phyloP scores from a whole-genome alignment of 139 green algal species.

The Astrephomene gubernaculifera region DNA sequence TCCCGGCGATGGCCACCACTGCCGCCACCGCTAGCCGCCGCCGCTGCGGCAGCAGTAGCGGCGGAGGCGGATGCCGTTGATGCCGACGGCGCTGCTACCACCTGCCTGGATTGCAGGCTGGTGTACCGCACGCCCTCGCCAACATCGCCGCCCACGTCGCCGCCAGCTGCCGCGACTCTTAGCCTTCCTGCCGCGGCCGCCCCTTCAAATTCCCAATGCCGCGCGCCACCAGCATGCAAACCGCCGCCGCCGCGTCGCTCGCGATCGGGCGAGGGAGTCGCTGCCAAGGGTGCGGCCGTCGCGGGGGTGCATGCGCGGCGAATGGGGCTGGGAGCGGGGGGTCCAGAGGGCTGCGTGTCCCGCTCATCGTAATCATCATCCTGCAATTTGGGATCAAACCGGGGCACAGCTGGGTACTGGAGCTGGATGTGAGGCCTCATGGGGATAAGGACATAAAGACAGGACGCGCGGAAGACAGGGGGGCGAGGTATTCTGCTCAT shows the following conservation, averaged over 20 bases:
- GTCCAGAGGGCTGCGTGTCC: not conserved
- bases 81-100: no score
- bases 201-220: no score
- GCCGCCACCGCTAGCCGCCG: not conserved
- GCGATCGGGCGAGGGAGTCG: no score
- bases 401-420: no score
- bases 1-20: not conserved
- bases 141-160: not conserved
- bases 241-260: no score
- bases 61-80: not conserved
- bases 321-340: slow-evolving; percentile 15
- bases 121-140: not conserved
- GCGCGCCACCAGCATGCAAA: no score
- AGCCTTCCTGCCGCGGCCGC: not conserved
- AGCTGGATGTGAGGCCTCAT: no score
- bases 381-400: no score
- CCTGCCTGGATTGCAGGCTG: slow-evolving; percentile 13
- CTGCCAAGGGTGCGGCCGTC: not conserved
- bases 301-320: slow-evolving; percentile 29
- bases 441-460: no score
- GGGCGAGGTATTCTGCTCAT: no score
- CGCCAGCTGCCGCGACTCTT: not conserved
- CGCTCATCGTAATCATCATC: not conserved
- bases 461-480: no score
- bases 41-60: not conserved